These are phyloP conservation scores for Phytopythium cucurbitacearum DNA, from an alignment of 352 stramenopile genomes.

Conservation along the genomic window DNA sequence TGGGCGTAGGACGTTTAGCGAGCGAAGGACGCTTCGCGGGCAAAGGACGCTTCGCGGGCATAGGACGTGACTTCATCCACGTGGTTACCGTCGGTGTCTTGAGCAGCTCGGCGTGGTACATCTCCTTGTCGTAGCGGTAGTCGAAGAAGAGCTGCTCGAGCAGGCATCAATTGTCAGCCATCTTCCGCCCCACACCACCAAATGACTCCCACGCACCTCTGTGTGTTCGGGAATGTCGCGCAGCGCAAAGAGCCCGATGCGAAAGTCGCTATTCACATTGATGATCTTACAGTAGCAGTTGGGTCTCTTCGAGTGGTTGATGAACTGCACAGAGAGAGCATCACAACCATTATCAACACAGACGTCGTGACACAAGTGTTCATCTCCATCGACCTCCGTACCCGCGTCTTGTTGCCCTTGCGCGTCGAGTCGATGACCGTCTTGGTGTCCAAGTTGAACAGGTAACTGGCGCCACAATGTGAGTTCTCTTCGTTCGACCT, in stretches of 20 bases:
- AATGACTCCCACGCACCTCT: conserved; percentile 42
- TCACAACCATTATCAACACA: background rate
- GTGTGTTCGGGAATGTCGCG: conserved; percentile 86
- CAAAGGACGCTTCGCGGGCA: no score
- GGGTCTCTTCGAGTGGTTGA: conserved; percentile 82
- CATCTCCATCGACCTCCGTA: conserved; percentile 17
- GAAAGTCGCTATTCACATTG: conserved; percentile 89
- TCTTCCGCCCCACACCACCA: background rate
- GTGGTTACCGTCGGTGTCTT: conserved; percentile 56
- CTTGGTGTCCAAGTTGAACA: conserved; percentile 94
- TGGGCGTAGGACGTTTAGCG: no score
- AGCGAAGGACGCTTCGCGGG: no score
- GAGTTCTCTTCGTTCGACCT: no score
- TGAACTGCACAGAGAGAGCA: conserved; percentile 49
- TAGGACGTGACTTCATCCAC: conserved; percentile 48
- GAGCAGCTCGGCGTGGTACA: conserved; percentile 52
- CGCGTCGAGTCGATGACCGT: conserved; percentile 90
- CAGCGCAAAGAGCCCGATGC: conserved; percentile 91
- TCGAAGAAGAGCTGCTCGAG: conserved; percentile 78
- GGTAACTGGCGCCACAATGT: conserved; percentile 44
- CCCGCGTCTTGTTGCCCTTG: conserved; percentile 94
- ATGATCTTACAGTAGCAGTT: conserved; percentile 91
- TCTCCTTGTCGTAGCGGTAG: conserved; percentile 76
- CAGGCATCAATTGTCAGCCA: background rate
- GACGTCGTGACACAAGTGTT: background rate